These are phyloP conservation scores for Schizosaccharomyces osmophilus DNA, from an alignment of 805 yeast species.

Conservation along the genomic window DNA sequence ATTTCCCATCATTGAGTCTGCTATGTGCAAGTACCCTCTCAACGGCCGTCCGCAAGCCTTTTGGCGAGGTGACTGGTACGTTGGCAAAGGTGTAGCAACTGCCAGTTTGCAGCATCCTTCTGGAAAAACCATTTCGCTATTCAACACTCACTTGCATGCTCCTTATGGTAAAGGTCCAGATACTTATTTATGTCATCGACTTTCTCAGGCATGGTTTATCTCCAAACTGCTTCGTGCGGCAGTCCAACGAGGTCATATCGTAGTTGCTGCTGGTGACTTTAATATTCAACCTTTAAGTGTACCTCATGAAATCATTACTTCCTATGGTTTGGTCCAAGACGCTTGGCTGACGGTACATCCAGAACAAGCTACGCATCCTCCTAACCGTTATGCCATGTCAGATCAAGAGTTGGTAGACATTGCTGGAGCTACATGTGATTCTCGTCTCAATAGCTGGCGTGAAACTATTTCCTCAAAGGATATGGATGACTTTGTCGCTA, in stretches of 20 bases:
- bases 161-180: slow-evolving; percentile 83
- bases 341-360: slow-evolving; percentile 50
- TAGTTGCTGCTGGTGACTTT: slow-evolving; percentile 76
- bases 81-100: slow-evolving; percentile 70
- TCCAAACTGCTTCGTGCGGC: slow-evolving; percentile 38
- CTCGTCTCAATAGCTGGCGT: slow-evolving; percentile 72
- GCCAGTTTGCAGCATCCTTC: slow-evolving; percentile 33
- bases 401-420: slow-evolving; percentile 27
- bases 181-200: slow-evolving; percentile 67
- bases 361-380: background rate
- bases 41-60: slow-evolving; percentile 90
- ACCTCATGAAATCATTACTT: background rate
- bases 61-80: slow-evolving; percentile 89
- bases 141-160: slow-evolving; percentile 90
- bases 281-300: slow-evolving; percentile 52
- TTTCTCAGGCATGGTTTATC: slow-evolving; percentile 93
- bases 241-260: slow-evolving; percentile 53
- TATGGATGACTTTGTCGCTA: slow-evolving; percentile 38
- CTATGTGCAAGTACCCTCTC: slow-evolving; percentile 62
- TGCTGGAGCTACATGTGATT: slow-evolving; percentile 83
- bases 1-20: slow-evolving; percentile 58
- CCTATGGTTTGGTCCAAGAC: slow-evolving; percentile 19
- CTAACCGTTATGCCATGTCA: slow-evolving; percentile 14
- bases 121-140: slow-evolving; percentile 34
- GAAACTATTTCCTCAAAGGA: slow-evolving; percentile 5